Percentiles rank a stretch among this genome's conserved stretches.
phyloP scores from a whole-genome alignment of 768 basidiomycete species.

The Tephrocybe rancida region DNA sequence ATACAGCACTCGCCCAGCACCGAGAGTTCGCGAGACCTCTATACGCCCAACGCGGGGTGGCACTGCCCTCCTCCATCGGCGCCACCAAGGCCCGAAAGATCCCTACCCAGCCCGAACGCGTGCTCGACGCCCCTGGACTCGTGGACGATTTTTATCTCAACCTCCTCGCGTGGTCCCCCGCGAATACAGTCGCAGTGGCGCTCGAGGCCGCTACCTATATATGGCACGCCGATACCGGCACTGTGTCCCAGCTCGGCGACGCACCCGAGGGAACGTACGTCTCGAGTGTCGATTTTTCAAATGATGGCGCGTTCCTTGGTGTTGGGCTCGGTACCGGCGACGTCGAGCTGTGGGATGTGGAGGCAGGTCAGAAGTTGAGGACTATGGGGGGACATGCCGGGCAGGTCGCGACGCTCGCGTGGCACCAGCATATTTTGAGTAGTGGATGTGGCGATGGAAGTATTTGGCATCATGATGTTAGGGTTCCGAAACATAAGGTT shows the following conservation, averaged over 20 bases:
- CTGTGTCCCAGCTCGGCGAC: constrained; percentile 77
- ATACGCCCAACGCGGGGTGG: constrained; percentile 65
- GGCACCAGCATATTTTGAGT: constrained; percentile 85
- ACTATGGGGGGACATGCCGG: constrained; percentile 90
- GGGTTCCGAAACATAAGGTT: constrained; percentile 84
- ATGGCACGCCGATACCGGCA: constrained; percentile 91
- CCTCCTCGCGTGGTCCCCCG: constrained; percentile 84
- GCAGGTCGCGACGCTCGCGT: constrained; percentile 83
- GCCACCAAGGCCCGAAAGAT: constrained; percentile 77
- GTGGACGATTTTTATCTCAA: constrained; percentile 98
- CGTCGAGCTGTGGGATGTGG: constrained; percentile 95
- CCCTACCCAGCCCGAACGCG: constrained; percentile 86
- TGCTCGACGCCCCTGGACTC: constrained; percentile 93
- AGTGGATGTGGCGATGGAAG: constrained; percentile 93
- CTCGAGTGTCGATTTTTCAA: constrained; percentile 77
- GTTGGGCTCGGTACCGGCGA: constrained; percentile 81
- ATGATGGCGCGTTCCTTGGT: constrained; percentile 80
- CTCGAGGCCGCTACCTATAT: constrained; percentile 87
- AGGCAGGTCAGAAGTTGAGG: constrained; percentile 74
- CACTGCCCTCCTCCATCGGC: constrained; percentile 65
- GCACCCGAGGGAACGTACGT: constrained; percentile 78
- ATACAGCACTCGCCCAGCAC: constrained; percentile 73
- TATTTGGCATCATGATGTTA: constrained; percentile 96
- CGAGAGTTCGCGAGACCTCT: constrained; percentile 78
- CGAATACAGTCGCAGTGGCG: constrained; percentile 89